A percentile compares a stretch with the other conserved stretches of the same genome.
These are phyloP conservation scores for Trichophyton simii DNA, from an alignment of 2,329 filamentous ascomycete species.

Conservation along the genomic window DNA sequence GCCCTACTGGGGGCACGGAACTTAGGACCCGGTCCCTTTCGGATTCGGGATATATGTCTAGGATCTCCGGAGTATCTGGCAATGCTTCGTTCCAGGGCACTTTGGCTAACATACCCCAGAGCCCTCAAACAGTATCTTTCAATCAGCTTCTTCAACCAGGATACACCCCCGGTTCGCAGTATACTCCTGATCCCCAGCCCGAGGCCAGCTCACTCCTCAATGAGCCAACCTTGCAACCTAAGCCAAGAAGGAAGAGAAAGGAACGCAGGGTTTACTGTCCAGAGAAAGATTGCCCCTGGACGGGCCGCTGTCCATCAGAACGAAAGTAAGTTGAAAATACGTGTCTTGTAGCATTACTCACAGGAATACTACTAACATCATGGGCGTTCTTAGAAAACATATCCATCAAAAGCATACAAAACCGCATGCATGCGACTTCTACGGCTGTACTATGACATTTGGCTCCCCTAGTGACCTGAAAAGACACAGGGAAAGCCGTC, in stretches of 20 bases:
- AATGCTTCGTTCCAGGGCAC: not conserved
- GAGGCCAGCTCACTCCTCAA: not conserved
- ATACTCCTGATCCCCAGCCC: not conserved
- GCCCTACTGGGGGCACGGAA: not conserved
- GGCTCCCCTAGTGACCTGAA: constrained; percentile 68
- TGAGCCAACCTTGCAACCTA: not conserved
- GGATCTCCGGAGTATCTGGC: not conserved
- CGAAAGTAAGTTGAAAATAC: not conserved
- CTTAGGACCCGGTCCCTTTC: not conserved
- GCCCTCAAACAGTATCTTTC: not conserved
- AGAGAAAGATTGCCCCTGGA: not conserved
- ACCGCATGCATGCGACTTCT: not conserved
- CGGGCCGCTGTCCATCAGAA: not conserved
- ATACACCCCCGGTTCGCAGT: not conserved
- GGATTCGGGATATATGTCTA: not conserved
- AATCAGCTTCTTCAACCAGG: not conserved
- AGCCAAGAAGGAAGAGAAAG: not conserved
- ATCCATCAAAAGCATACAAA: constrained; percentile 22
- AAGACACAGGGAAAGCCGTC: constrained; percentile 42
- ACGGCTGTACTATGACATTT: constrained; percentile 43
- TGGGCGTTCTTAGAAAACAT: constrained; percentile 53
- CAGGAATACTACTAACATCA: not conserved
- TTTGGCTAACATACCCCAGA: not conserved
- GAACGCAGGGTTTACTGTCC: not conserved
- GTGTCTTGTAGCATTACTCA: not conserved